These are phyloP conservation scores for Luffa acutangula DNA, from an alignment of 306 rosid genomes.

Conservation along the genomic window DNA sequence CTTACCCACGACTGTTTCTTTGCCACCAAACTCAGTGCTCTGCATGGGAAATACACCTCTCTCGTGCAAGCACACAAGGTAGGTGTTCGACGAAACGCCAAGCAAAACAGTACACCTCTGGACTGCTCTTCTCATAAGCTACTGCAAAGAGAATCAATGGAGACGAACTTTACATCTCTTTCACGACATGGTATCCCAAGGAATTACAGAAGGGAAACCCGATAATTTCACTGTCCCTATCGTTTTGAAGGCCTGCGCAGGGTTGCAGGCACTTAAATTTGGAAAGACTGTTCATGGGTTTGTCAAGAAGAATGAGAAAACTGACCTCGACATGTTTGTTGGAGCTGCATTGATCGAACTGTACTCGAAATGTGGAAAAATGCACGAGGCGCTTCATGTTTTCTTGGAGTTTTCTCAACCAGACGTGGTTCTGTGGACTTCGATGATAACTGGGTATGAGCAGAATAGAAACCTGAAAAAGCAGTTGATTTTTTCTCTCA, in stretches of 20 bases:
- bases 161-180: conserved; percentile 34
- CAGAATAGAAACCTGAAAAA: conserved; percentile 37
- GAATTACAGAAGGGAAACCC: conserved; percentile 28
- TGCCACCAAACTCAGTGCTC: conserved; percentile 44
- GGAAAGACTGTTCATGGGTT: conserved; percentile 58
- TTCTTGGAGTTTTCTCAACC: conserved; percentile 44
- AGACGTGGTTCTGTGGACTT: conserved; percentile 65
- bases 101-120: conserved; percentile 35
- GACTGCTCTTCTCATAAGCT: conserved; percentile 59
- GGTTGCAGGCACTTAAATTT: conserved; percentile 25
- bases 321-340: conserved; percentile 44
- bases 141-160: conserved; percentile 35
- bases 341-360: conserved; percentile 59
- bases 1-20: conserved; percentile 43
- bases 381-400: conserved; percentile 42
- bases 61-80: conserved; percentile 31
- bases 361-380: conserved; percentile 54
- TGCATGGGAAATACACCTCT: conserved; percentile 32
- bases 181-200: conserved; percentile 30
- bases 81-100: conserved; percentile 53
- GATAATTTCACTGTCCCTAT: conserved; percentile 49
- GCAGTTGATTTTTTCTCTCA: conserved; percentile 46
- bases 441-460: conserved; percentile 58
- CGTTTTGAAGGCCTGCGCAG: conserved; percentile 53
- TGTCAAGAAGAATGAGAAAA: conserved; percentile 30